A percentile compares a stretch with the other conserved stretches of the same genome.
Evolutionary conservation across 1,284 basidiomycete genomes (phyloP).

Genomic region (Moesziomyces sp.): DNA sequence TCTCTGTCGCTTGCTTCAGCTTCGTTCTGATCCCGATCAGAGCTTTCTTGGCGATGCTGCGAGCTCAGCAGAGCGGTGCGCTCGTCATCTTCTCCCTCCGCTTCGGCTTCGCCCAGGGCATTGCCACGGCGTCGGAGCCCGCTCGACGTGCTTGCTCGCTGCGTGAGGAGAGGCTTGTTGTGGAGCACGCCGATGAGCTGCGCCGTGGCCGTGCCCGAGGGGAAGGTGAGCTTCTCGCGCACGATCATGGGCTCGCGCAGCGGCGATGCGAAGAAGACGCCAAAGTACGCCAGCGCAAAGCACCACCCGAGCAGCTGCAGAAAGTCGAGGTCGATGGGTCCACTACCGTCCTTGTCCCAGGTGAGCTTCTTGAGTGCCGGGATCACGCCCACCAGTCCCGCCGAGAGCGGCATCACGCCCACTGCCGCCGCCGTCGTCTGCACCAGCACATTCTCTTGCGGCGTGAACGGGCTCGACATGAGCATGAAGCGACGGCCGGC

Average conservation of each 20-base stretch:
- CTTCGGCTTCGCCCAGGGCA: constrained; percentile 9
- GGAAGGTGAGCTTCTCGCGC: constrained; percentile 91
- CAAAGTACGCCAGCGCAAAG: constrained; percentile 66
- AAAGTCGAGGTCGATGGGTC: constrained; percentile 73
- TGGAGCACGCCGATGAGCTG: constrained; percentile 95
- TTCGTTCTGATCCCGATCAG: constrained; percentile 1
- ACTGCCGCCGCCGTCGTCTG: constrained; percentile 92
- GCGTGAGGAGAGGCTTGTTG: constrained; percentile 30
- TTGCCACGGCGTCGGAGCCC: not conserved
- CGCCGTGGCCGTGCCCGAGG: constrained; percentile 93
- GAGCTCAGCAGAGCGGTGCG: constrained; percentile 18
- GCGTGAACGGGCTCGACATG: constrained; percentile 74
- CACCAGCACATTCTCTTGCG: constrained; percentile 87
- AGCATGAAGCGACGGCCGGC: constrained; percentile 23
- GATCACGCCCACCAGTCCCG: constrained; percentile 90
- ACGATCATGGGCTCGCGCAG: constrained; percentile 94
- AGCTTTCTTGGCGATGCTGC: not conserved
- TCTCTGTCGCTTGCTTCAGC: constrained; percentile 1
- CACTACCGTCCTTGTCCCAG: constrained; percentile 78
- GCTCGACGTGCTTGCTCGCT: not conserved
- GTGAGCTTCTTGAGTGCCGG: constrained; percentile 85
- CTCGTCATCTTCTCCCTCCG: constrained; percentile 13
- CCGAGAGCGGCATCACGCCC: constrained; percentile 84
- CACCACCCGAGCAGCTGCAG: constrained; percentile 40
- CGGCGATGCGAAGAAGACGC: constrained; percentile 92